Evolutionary conservation across 2,329 filamentous ascomycete species (phyloP), one percentile per base, ranked within the genome.

Genomic region (Colletotrichum tanaceti): DNA sequence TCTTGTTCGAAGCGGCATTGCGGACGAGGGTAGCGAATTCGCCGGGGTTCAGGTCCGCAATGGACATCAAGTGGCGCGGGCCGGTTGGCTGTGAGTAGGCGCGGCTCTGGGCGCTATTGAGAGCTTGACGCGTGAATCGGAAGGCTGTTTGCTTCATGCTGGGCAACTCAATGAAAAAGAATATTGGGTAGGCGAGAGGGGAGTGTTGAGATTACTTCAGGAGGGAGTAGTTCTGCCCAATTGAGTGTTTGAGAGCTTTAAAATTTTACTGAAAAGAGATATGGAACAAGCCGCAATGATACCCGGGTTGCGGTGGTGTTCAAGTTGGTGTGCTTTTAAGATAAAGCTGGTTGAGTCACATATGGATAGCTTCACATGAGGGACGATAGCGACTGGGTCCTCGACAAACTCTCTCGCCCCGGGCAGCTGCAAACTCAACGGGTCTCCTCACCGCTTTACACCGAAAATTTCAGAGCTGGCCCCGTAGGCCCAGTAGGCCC

Each of bases 31-130:
- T 89, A 41, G 90, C 88, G 75, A 99, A 89, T 81, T 99, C 96
- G 53, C 86, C 82, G 7, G 93, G 86, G 1, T 90, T 90, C 67
- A 99, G 87, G 77, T 99, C 94, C 61, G 90, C 90, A 75, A 98
- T 97, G 63, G 94, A 97, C 81, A 98, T 90, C 60, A 99, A 86
- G 85, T 98, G 95, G 72, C 96, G 91, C 57, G 93, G 92, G 39
- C 74, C 72, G 7, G 77, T 62, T 32, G 69, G 68, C 62, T 79
- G 73, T 46, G 84, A 84, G 69, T 84, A 84, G 35, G 80, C 75
- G 70, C 85, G 79, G 68, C 77, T 76, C 65, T 84, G 81, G 28
- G 81, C 68, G 72, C 79, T 75, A 60, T 75, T 76, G 71, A 74
- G 64, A 71, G 76, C 78, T 68, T 74, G 72, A 69, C 75, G 79